Conservation (phyloP, 2,329 filamentous ascomycete genomes). For the Chaetomium strumarium region DNA sequence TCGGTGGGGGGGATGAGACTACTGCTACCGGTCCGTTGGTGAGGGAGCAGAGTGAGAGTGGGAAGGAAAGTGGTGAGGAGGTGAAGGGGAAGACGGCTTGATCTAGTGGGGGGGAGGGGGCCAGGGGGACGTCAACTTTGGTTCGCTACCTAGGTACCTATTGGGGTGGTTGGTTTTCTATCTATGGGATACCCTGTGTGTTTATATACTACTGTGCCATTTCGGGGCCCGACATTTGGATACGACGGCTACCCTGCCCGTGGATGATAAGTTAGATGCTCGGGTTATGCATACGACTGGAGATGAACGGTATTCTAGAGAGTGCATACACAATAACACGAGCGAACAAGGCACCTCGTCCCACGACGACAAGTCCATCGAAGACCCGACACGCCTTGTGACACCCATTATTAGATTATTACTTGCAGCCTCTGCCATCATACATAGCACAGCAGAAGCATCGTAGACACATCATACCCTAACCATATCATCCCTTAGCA, state of each 20-base stretch:
- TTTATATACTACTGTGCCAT: no score
- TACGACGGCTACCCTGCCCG: no score
- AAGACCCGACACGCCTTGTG: not conserved
- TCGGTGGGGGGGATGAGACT: constrained; percentile 2
- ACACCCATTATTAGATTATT: constrained; percentile 8
- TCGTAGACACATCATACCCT: not conserved
- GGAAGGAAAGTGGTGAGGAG: not conserved
- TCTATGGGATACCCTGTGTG: constrained; percentile 3
- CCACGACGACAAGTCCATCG: not conserved
- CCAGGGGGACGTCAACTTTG: no score
- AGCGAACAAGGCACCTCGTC: no score
- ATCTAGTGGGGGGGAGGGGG: not conserved
- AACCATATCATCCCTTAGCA: not conserved
- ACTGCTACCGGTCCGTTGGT: not conserved
- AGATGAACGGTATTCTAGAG: no score
- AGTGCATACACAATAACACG: no score
- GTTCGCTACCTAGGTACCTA: no score
- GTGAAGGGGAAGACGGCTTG: constrained; percentile 3
- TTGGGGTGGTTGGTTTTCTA: not conserved
- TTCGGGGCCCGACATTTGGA: no score
- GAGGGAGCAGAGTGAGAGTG: not conserved
- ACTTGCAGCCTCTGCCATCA: not conserved
- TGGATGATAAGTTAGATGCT: no score
- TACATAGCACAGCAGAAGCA: not conserved
- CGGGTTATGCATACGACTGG: no score